These are phyloP conservation scores for Ramalina intermedia DNA, from an alignment of 495 filamentous ascomycete genomes.

Conservation along the genomic window DNA sequence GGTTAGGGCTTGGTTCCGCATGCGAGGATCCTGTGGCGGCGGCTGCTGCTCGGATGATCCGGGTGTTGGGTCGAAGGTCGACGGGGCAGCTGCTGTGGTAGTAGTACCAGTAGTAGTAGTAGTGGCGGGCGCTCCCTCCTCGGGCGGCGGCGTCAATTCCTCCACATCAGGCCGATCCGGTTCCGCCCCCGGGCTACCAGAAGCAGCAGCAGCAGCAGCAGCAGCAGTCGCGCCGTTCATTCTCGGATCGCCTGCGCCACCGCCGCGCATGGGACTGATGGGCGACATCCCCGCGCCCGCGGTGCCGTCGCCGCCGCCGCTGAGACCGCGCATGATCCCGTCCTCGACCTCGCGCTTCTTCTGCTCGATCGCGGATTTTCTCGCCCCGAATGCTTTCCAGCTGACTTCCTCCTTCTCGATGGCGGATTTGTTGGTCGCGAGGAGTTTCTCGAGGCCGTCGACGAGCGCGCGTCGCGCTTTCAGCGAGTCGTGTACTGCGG, in stretches of 20 bases:
- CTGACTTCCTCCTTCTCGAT: slow-evolving; percentile 53
- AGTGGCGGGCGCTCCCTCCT: slow-evolving; percentile 31
- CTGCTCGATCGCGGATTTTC: slow-evolving; percentile 50
- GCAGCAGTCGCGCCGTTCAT: slow-evolving; percentile 19
- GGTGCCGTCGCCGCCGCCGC: background rate
- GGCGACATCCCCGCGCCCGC: background rate
- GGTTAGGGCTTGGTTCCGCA: background rate
- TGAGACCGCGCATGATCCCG: slow-evolving; percentile 65
- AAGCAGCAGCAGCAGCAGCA: background rate
- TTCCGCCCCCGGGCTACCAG: slow-evolving; percentile 26
- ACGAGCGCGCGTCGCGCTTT: slow-evolving; percentile 71
- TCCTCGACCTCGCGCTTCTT: slow-evolving; percentile 81
- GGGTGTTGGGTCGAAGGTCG: background rate
- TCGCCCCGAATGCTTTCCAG: slow-evolving; percentile 39
- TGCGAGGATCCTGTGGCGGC: background rate
- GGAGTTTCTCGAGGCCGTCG: slow-evolving; percentile 63
- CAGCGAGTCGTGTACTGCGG: slow-evolving; percentile 77
- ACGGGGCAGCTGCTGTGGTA: slow-evolving; percentile 12
- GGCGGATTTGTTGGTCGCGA: slow-evolving; percentile 57
- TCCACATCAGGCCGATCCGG: slow-evolving; percentile 63
- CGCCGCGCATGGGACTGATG: background rate
- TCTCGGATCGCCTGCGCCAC: slow-evolving; percentile 19
- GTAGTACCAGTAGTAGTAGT: slow-evolving; percentile 27
- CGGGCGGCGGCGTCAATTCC: slow-evolving; percentile 61
- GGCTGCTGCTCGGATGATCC: background rate